Conservation (phyloP, 768 basidiomycete species). For the Scleroderma bovista region DNA sequence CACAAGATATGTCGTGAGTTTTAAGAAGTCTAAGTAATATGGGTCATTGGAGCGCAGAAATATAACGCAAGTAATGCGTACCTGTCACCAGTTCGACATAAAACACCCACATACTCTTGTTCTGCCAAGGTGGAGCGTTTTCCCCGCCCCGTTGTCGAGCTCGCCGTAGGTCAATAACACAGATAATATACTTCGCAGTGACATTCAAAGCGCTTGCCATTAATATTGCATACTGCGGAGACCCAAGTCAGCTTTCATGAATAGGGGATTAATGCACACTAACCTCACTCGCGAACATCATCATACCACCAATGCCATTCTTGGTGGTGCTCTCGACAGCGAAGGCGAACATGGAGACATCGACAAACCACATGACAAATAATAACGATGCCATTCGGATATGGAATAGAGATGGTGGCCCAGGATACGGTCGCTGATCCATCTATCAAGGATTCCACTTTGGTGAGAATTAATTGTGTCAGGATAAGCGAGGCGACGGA, state of each 20-base stretch:
- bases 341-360: slow-evolving; percentile 72
- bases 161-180: slow-evolving; percentile 73
- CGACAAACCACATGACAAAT: slow-evolving; percentile 64
- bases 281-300: slow-evolving; percentile 93
- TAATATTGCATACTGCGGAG: slow-evolving; percentile 76
- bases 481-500: slow-evolving; percentile 31
- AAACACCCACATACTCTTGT: slow-evolving; percentile 96
- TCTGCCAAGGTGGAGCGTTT: slow-evolving; percentile 90
- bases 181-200: slow-evolving; percentile 77
- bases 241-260: slow-evolving; percentile 8
- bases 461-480: slow-evolving; percentile 1
- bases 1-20: slow-evolving; percentile 83
- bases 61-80: slow-evolving; percentile 31
- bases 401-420: slow-evolving; percentile 80
- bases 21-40: slow-evolving; percentile 74
- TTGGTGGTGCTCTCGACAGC: slow-evolving; percentile 76
- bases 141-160: slow-evolving; percentile 75
- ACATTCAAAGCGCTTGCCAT: slow-evolving; percentile 76
- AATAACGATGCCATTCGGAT: slow-evolving; percentile 75
- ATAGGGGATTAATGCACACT: slow-evolving; percentile 18
- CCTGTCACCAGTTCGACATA: slow-evolving; percentile 91
- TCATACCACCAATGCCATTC: slow-evolving; percentile 83
- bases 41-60: slow-evolving; percentile 5
- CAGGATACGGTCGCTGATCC: slow-evolving; percentile 92
- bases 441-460: slow-evolving; percentile 53